Evolutionary conservation across 2,329 filamentous ascomycete genomes (phyloP).

Genomic region (Aspergillus proliferans): DNA sequence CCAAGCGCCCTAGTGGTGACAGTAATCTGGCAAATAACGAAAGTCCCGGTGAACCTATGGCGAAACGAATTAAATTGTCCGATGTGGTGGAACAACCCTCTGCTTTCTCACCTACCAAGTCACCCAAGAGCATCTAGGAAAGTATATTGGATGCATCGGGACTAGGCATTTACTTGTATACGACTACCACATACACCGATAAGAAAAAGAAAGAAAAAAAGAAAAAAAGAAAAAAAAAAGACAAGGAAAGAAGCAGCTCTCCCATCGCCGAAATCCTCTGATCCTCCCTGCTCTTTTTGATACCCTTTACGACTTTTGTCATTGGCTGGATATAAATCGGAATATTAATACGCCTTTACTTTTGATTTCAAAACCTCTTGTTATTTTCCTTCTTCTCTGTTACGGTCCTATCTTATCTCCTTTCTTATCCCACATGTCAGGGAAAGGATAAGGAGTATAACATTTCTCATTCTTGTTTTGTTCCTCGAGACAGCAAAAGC

Average conservation of each 20-base stretch:
- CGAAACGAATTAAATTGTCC: constrained; percentile 53
- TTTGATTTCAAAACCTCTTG: neutral
- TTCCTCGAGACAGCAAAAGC: neutral
- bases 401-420: too few relatives aligned
- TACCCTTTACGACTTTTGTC: constrained; percentile 33
- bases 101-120: constrained; percentile 24
- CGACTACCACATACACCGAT: neutral
- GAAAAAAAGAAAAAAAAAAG: neutral
- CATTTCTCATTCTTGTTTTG: neutral
- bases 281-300: constrained; percentile 30
- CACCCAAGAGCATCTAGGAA: constrained; percentile 27
- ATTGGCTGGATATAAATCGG: constrained; percentile 27
- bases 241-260: neutral
- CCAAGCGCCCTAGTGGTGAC: constrained; percentile 21
- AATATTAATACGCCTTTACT: constrained; percentile 4
- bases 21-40: constrained; percentile 14
- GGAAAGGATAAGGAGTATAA: neutral
- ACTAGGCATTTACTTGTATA: constrained; percentile 2
- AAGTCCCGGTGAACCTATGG: constrained; percentile 40
- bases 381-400: neutral
- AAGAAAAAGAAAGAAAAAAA: neutral
- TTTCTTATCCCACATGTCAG: too few relatives aligned
- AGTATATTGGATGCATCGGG: constrained; percentile 1
- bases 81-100: constrained; percentile 46
- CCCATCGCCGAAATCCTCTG: constrained; percentile 19